Evolutionary conservation across 257 asterid species (phyloP), one percentile per base, ranked within the genome.

Genomic region (Paulownia fortunei): DNA sequence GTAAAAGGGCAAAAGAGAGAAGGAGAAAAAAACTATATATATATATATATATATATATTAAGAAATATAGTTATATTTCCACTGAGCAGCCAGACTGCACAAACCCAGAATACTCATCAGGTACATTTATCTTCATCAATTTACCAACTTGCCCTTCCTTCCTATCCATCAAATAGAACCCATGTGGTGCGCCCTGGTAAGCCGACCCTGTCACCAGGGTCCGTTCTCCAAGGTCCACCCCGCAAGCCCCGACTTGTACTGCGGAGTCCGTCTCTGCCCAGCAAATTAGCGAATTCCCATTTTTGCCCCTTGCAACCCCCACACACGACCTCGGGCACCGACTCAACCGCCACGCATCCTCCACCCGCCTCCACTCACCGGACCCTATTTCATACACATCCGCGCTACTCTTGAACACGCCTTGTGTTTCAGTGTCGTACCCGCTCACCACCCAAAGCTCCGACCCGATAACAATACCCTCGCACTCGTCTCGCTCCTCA

Each of bases 361-460:
- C 97, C 5, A 84, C 94, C 61, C 74, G 78, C 79, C 78, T 72
- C 99, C 98, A 94, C 80, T 74, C 78, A 1, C 93, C 90, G 80
- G 66, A n/a, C 74, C 62, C 80, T 24, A 81, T 4, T 0, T 91
- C 89, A n/a, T 73, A 80, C 0, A 83, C 76, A 73, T 94, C 98
- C 12, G 94, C 95, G 76, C 89, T 91, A 54, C 70, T 84, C 73
- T 87, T 90, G 83, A 92, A 94, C 39, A 27, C 87, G 1, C 98
- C 99, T 65, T 94, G 99, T 6, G 69, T 79, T 19, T 92, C 97
- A 0, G 99, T 94, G 5, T 85, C 97, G 74, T 92, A 94, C 2
- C 99, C 99, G 49, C 97, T 90, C 46, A 94, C 96, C 16, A 92
- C 98, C 97, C 97, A 92, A 60, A 94, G 89, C 80, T 88, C 94